Conservation (phyloP, 2,329 filamentous ascomycete species). For the Colletotrichum liaoningense region DNA sequence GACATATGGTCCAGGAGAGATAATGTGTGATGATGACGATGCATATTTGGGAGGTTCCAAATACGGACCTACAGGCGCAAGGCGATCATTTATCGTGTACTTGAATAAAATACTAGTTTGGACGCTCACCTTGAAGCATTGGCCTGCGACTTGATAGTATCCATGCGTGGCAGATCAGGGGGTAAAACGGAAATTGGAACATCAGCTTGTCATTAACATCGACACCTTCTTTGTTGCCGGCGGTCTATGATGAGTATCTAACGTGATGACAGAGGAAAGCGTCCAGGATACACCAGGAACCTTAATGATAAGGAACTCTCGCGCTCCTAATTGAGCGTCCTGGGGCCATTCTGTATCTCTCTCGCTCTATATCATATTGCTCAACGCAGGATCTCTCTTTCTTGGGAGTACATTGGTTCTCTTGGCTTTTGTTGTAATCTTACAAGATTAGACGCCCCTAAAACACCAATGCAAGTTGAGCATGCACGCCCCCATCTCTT, state of each 20-base stretch:
- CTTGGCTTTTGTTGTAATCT: slow-evolving; percentile 33
- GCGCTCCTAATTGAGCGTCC: slow-evolving; percentile 5
- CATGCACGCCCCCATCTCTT: slow-evolving; percentile 28
- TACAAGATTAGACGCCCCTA: slow-evolving; percentile 34
- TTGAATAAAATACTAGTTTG: neutral
- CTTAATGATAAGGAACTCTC: neutral
- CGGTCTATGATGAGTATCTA: slow-evolving; percentile 36
- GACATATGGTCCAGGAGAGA: neutral
- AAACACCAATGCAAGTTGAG: slow-evolving; percentile 35
- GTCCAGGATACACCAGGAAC: slow-evolving; percentile 2
- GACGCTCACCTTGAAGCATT: neutral
- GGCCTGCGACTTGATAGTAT: neutral
- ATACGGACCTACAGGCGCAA: neutral
- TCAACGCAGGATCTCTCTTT: slow-evolving; percentile 34
- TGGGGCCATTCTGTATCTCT: neutral
- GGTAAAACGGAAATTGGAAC: neutral
- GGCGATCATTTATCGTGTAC: neutral
- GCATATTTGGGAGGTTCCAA: neutral
- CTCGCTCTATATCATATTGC: slow-evolving; percentile 22
- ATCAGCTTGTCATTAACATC: slow-evolving; percentile 32
- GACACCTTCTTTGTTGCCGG: slow-evolving; percentile 31
- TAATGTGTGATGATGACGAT: neutral
- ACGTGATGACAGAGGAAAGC: slow-evolving; percentile 15
- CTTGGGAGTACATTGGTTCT: slow-evolving; percentile 35
- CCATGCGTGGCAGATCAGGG: neutral